Evolutionary conservation across 495 filamentous ascomycete genomes (phyloP), one percentile per base, ranked within the genome.

Genomic region (Lepraria neglecta): DNA sequence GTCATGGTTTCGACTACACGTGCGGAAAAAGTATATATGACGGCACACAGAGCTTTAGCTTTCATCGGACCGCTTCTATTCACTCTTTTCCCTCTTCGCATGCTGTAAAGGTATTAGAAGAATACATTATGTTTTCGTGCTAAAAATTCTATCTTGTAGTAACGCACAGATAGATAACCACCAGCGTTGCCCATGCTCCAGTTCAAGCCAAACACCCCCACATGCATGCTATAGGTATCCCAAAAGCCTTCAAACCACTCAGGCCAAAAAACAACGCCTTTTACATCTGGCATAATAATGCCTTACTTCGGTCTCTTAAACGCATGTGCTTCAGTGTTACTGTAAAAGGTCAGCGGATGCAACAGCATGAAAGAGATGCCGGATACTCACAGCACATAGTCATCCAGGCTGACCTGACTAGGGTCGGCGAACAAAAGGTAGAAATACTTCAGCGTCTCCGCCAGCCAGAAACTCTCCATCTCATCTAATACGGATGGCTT

Each of bases 381-480:
- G n/a, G 21, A 47, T 14, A 80, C 79, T 80, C 64, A 82, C 78
- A 95, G 77, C 43, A 96, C 89, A 78, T 82, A 96, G 63, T 94
- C 85, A 74, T 96, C 90, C 65, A 96, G 72, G 69, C 83, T 88
- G 51, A 94, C 77, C n/a, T 87, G 74, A 55, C 77, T 79, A 19
- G 86, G 86, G 44, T 88, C 85, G 52, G 81, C 84, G 71, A 89
- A 90, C 4, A 88, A 77, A 19, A 91, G 74, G 69, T 89, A 92
- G 65, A 89, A 91, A 65, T 92, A 92, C 71, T 92, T 92, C 57
- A 92, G 69, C 44, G 88, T 87, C 76, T 92, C 88, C 14, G 84
- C 83, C 40, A 86, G 72, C 84, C 84, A 88, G 69, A 88, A 90
- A 2, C 77, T 80, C 67, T 81, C 76, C 78, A 81, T 81, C 21